Conservation (phyloP, 768 basidiomycete species). For the Amanita pallidorosea region DNA sequence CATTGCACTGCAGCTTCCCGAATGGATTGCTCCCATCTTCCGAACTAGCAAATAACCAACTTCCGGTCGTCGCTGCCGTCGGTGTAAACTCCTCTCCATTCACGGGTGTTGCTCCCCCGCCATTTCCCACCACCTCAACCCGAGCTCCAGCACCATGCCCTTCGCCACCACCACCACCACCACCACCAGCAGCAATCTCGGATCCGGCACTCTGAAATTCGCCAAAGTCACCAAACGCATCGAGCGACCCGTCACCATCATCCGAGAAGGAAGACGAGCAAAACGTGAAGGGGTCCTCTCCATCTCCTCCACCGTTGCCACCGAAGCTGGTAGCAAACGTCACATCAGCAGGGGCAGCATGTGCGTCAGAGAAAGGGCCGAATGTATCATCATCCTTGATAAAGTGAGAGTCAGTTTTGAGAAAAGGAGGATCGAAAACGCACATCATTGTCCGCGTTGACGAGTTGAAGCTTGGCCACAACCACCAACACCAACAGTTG, state of each 20-base stretch:
- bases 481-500: neutral
- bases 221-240: conserved; percentile 71
- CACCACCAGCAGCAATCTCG: neutral
- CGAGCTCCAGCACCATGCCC: neutral
- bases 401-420: neutral
- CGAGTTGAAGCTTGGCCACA: conserved; percentile 18
- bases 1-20: too few species aligned
- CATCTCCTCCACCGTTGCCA: neutral
- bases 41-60: conserved; percentile 55
- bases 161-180: neutral
- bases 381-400: conserved; percentile 41
- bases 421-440: conserved; percentile 8
- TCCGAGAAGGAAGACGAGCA: conserved; percentile 50
- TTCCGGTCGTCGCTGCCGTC: conserved; percentile 35
- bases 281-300: conserved; percentile 45
- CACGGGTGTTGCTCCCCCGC: conserved; percentile 13
- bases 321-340: conserved; percentile 6
- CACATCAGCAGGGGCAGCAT: conserved; percentile 21
- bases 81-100: conserved; percentile 51
- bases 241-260: conserved; percentile 61
- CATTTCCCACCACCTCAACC: conserved; percentile 19
- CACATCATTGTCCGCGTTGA: conserved; percentile 41
- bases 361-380: conserved; percentile 70
- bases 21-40: neutral
- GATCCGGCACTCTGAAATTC: conserved; percentile 53